phyloP scores from a whole-genome alignment of 345 rosid genomes.

The Ailanthus altissimus region DNA sequence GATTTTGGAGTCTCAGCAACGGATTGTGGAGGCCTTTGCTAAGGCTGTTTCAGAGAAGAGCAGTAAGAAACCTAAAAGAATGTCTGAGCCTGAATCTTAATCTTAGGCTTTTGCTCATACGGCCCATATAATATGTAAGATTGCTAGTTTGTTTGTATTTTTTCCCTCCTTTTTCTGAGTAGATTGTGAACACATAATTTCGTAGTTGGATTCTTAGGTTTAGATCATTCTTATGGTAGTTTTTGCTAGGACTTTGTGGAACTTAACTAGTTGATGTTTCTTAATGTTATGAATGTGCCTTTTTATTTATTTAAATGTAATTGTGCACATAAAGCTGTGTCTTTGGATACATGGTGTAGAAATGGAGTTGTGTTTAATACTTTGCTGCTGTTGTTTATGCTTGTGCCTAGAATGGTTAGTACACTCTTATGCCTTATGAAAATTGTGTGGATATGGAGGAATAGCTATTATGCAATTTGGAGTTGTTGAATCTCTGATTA shows the following conservation, averaged over 20 bases:
- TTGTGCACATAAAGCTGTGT: conserved; percentile 11
- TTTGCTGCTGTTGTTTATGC: background rate
- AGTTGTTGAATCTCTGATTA: background rate
- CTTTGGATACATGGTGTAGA: background rate
- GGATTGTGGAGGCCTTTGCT: conserved; percentile 73
- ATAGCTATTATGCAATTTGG: background rate
- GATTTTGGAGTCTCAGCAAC: conserved; percentile 84
- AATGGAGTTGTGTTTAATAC: background rate
- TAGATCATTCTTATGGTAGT: conserved; percentile 15
- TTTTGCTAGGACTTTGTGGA: background rate
- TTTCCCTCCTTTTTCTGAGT: background rate
- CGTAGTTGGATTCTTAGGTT: conserved; percentile 1
- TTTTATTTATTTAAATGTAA: background rate
- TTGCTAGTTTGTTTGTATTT: conserved; percentile 2
- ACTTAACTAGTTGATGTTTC: conserved; percentile 15
- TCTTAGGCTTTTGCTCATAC: background rate
- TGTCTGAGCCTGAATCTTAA: conserved; percentile 33
- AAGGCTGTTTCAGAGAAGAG: conserved; percentile 60
- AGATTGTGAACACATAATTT: conserved; percentile 1
- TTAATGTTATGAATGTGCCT: background rate
- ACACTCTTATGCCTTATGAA: background rate
- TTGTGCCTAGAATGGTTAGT: background rate
- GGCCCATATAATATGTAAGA: conserved; percentile 8
- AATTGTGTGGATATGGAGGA: background rate
- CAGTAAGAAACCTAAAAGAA: conserved; percentile 39